Base-by-base conservation (phyloP, 1,284 basidiomycete species). In the Rhodotorula sp. region DNA sequence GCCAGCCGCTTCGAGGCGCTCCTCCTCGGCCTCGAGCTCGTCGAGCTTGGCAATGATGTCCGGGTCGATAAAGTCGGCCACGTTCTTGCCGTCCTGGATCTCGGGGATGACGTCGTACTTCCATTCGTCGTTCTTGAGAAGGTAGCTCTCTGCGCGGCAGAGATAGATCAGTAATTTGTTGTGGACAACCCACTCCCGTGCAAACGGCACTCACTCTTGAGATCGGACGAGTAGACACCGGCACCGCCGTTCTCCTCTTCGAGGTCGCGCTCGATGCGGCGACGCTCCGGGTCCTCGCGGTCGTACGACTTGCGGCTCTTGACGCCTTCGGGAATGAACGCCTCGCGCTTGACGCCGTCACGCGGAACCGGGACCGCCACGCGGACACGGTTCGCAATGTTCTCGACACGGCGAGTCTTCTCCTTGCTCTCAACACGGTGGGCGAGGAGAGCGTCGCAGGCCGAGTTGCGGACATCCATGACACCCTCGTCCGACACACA, bases 61-160 rank as follows among this genome's bases (percentile, higher is more conserved):
- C n/a, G 94, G 91, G 81, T 99, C 96, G 82, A 99, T 91, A 78
- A 99, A 99, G 85, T 99, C 95, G 53, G 95, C 95, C 67, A 99
- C 84, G 83, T 99, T 99, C 87, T 98, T 98, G 83, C 95, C 96
- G 76, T 98, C 88, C 87, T 93, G 88, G 79, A 99, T 91, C 82
- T 99, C 96, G 42, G 95, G 96, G 33, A 99, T 91, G 76, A 88
- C 86, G 80, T 99, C 95, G 83, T 89, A 86, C 84, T 97, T 99
- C 95, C 95, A 99, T 64, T 92, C 89, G 62, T 91, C 89, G 80
- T 97, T 89, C 54, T 88, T 86, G 66, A 99, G 88, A 45, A 97
- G 76, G 83, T 97, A 99, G 66, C 70, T 70, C 70, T 76, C 63
- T 74, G 64, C 42, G 29, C 22, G 22, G 15, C 26, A 26, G 26